Evolutionary conservation across 2,329 filamentous ascomycete species (phyloP), one percentile per base, ranked within the genome.

Genomic region (Fusarium citri): DNA sequence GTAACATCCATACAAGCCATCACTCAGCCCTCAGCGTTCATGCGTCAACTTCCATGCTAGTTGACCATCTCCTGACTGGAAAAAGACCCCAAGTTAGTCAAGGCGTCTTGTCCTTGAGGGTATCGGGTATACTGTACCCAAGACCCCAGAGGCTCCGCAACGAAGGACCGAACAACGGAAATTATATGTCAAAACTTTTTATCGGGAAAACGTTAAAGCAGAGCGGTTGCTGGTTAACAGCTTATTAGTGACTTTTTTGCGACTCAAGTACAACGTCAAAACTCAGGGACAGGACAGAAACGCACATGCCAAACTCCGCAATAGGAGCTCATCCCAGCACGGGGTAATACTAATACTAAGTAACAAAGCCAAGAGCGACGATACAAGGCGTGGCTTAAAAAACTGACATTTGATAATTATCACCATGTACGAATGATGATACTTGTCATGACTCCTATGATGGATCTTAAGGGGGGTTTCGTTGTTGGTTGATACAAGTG

Each of bases 11-110:
- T 34, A 34, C 47, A 59, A 58, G 34, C 20, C 42, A 46, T 37
- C 47, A 49, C 47, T 51, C n/a, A 46, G 31, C 26, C 30, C 23
- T 49, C n/a, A 45, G 37, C 43, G 54, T 50, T 64, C 20, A 58
- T 50, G 64, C 58, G 43, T 63, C 58, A 42, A 59, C 55, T 55
- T 49, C 49, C 49, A 51, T 51, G 49, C 49, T 51, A 51, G 49
- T 51, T 26, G n/a, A 42, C 30, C 22, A 41, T 25, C 16, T 50
- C 16, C 28, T 55, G 59, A 25, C 48, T 41, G 31, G 31, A 25
- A 40, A 50, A 14, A 50, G 20, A n/a, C 40, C 26, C 41, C 26
- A 34, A 34, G 47, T 50, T 51, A 51, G 34, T 51, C 49, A 41
- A 41, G 49, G 49, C 34, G 23, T 37, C 18, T 37, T 37, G 34